Conservation (phyloP, 257 asterid genomes). For the Solanum pimpinellifolium region DNA sequence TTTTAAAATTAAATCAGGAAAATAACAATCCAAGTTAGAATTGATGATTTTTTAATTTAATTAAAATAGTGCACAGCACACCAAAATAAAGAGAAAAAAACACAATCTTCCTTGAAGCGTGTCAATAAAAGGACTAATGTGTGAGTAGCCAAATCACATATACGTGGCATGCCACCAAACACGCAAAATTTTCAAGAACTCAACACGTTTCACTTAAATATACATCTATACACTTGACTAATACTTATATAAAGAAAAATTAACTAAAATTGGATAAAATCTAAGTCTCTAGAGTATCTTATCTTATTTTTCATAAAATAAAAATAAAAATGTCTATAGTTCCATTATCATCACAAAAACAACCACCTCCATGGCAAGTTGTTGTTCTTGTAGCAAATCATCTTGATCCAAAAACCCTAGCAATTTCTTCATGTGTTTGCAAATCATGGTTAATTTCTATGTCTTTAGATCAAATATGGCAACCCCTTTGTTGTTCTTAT, state of each 20-base stretch:
- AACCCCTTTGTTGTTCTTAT: constrained; percentile 37
- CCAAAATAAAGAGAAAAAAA: no score
- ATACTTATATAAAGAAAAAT: not conserved
- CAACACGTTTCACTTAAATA: not conserved
- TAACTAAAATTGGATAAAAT: not conserved
- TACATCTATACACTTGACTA: not conserved
- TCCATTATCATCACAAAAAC: not conserved
- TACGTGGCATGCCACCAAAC: not conserved
- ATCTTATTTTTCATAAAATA: not conserved
- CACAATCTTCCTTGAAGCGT: not conserved
- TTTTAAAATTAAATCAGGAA: no score
- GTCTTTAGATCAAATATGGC: constrained; percentile 78
- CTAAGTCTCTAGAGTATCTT: not conserved
- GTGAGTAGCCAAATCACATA: not conserved
- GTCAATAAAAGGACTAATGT: not conserved
- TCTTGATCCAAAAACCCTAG: constrained; percentile 54
- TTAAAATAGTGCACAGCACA: rapidly evolving
- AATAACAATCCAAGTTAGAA: no score
- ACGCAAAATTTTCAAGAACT: not conserved
- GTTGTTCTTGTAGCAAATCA: constrained; percentile 40
- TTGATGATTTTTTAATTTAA: no score
- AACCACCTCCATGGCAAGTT: constrained; percentile 59
- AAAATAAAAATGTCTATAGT: not conserved
- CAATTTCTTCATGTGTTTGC: constrained; percentile 53
- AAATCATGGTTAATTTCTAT: constrained; percentile 52